Evolutionary conservation across 768 basidiomycete genomes (phyloP).

Genomic region (Gyrodon lividus): DNA sequence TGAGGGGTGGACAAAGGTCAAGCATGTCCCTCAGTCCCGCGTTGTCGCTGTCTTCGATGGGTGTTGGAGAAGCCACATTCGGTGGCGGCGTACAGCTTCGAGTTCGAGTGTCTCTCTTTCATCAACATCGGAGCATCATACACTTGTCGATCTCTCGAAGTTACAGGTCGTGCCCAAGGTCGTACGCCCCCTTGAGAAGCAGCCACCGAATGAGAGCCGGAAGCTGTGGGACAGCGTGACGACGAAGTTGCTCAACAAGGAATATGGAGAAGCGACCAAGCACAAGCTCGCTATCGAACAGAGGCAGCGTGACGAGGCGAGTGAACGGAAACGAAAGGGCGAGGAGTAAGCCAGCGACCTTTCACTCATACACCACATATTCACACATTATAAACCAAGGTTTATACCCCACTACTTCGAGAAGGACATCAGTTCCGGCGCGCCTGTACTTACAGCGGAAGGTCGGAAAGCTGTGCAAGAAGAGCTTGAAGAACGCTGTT

Average conservation of each 20-base stretch:
- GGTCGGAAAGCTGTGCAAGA: slow-evolving; percentile 74
- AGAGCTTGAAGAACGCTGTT: slow-evolving; percentile 44
- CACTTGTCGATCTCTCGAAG: slow-evolving; percentile 74
- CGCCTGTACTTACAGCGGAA: slow-evolving; percentile 63
- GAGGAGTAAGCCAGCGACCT: slow-evolving; percentile 57
- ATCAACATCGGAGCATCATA: slow-evolving; percentile 50
- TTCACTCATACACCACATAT: background rate
- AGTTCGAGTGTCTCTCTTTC: slow-evolving; percentile 47
- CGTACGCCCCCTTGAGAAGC: slow-evolving; percentile 79
- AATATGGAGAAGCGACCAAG: slow-evolving; percentile 87
- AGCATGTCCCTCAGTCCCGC: slow-evolving; percentile 80
- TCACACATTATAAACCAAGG: slow-evolving; percentile 33
- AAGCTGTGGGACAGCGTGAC: slow-evolving; percentile 89
- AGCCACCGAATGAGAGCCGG: slow-evolving; percentile 78
- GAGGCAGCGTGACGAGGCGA: slow-evolving; percentile 84
- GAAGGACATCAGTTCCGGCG: slow-evolving; percentile 61
- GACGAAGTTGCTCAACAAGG: slow-evolving; percentile 69
- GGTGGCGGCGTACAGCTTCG: slow-evolving; percentile 66
- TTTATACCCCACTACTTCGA: slow-evolving; percentile 80
- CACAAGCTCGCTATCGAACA: slow-evolving; percentile 93
- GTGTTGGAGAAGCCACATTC: slow-evolving; percentile 79
- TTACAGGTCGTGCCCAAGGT: slow-evolving; percentile 76
- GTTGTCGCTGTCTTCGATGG: slow-evolving; percentile 86
- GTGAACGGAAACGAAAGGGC: slow-evolving; percentile 80
- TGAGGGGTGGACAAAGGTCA: slow-evolving; percentile 79